A percentile compares a stretch with the other conserved stretches of the same genome.
These are phyloP conservation scores for Tetrahymena malaccensis DNA, from an alignment of 73 alveolate species.

Conservation along the genomic window DNA sequence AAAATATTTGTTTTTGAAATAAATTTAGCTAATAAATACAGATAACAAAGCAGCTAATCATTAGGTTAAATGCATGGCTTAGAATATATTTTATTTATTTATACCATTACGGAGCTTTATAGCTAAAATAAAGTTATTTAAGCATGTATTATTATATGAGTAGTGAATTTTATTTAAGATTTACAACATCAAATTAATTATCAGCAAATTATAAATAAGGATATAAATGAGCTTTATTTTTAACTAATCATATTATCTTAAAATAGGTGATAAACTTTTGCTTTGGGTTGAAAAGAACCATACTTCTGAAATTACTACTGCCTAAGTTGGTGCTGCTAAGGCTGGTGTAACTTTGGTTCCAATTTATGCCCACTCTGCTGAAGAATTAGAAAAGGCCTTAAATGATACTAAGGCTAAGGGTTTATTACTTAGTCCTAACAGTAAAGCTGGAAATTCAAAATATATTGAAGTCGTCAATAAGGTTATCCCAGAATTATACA, in stretches of 20 bases:
- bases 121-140: background rate
- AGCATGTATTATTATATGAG: background rate
- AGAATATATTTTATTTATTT: no score
- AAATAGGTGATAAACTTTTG: slow-evolving; percentile 26
- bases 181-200: background rate
- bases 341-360: slow-evolving; percentile 44
- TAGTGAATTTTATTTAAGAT: background rate
- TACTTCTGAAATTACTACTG: slow-evolving; percentile 27
- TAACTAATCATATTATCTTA: background rate
- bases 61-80: background rate
- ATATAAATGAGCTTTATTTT: background rate
- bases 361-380: slow-evolving; percentile 2
- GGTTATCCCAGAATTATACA: slow-evolving; percentile 15
- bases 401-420: slow-evolving; percentile 30
- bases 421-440: slow-evolving; percentile 26
- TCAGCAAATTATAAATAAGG: background rate
- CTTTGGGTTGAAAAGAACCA: slow-evolving; percentile 25
- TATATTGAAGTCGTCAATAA: slow-evolving; percentile 13
- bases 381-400: slow-evolving; percentile 28
- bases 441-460: slow-evolving; percentile 2
- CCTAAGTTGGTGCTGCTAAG: slow-evolving; percentile 43
- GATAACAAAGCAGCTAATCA: background rate
- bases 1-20: no score
- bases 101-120: background rate
- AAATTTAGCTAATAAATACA: background rate